Evolutionary conservation across 2,329 filamentous ascomycete species (phyloP).

Genomic region (Fusarium euwallaceae): DNA sequence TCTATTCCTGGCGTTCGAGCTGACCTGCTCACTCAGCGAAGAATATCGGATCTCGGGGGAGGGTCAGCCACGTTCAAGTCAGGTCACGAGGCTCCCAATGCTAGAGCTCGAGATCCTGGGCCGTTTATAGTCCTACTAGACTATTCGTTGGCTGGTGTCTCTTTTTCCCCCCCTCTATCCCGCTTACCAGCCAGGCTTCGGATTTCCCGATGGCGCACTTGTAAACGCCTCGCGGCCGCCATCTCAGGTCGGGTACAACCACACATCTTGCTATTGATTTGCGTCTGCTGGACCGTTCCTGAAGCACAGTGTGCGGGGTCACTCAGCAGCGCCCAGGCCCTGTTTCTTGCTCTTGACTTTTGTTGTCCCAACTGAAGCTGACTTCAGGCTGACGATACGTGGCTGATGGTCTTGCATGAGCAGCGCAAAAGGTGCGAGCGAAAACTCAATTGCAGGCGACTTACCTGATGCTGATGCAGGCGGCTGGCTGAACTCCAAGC

Average conservation of each 20-base stretch:
- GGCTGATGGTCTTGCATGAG: constrained; percentile 12
- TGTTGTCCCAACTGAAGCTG: constrained; percentile 27
- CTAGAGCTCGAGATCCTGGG: neutral
- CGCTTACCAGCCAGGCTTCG: constrained; percentile 13
- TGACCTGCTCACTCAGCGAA: constrained; percentile 23
- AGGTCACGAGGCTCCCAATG: constrained; percentile 23
- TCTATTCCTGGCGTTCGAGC: constrained; percentile 33
- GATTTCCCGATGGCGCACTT: constrained; percentile 21
- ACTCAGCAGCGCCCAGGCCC: constrained; percentile 14
- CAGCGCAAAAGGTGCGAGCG: neutral
- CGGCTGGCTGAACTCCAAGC: constrained; percentile 15
- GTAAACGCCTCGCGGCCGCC: constrained; percentile 16
- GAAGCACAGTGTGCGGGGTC: constrained; percentile 32
- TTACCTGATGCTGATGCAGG: constrained; percentile 11
- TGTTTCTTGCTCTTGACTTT: neutral
- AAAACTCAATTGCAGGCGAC: constrained; percentile 20
- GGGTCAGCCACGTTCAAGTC: constrained; percentile 24
- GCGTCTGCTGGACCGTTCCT: neutral
- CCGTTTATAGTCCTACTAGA: constrained; percentile 17
- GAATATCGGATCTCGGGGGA: constrained; percentile 30
- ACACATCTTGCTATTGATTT: constrained; percentile 11
- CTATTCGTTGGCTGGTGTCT: constrained; percentile 13
- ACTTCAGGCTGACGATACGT: constrained; percentile 42
- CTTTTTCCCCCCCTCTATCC: neutral
- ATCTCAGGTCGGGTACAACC: constrained; percentile 34